phyloP scores from a whole-genome alignment of 257 asterid genomes.

The Capsicum baccatum region DNA sequence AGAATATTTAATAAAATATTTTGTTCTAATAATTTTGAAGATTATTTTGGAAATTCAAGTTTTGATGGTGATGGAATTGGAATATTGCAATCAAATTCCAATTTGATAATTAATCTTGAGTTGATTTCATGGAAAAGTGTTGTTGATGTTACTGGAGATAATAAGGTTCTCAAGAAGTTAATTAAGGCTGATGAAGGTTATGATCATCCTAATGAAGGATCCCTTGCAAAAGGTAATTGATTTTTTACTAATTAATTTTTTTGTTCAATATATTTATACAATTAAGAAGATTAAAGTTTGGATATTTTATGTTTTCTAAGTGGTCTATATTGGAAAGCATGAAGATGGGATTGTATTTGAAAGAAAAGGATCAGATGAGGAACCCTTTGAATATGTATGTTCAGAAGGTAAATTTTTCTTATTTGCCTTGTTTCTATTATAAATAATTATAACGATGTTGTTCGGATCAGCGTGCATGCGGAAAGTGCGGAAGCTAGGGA shows the following conservation, averaged over 20 bases:
- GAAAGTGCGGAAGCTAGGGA: no score
- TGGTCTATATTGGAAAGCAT: slow-evolving; percentile 44
- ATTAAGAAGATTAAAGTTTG: not conserved
- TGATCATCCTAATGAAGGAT: slow-evolving; percentile 64
- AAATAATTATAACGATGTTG: not conserved
- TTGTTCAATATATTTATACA: not conserved
- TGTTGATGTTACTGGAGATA: slow-evolving; percentile 56
- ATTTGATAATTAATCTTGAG: slow-evolving; percentile 55
- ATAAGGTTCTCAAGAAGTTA: slow-evolving; percentile 53
- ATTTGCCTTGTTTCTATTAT: not conserved
- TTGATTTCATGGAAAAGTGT: slow-evolving; percentile 60
- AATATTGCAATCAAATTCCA: slow-evolving; percentile 34
- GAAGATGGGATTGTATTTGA: slow-evolving; percentile 56
- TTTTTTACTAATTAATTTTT: not conserved
- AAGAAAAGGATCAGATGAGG: slow-evolving; percentile 52
- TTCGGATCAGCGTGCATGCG: rapidly evolving
- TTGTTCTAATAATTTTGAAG: not conserved
- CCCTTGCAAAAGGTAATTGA: slow-evolving; percentile 57
- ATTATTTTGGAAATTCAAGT: slow-evolving; percentile 16
- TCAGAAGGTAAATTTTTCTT: slow-evolving; percentile 45
- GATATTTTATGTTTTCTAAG: slow-evolving; percentile 35
- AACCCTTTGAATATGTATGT: slow-evolving; percentile 58
- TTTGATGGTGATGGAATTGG: slow-evolving; percentile 48
- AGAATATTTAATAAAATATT: not conserved
- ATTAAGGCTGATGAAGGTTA: slow-evolving; percentile 54